Evolutionary conservation across 1,284 basidiomycete species (phyloP).

Genomic region (Cutaneotrichosporon mucoides): DNA sequence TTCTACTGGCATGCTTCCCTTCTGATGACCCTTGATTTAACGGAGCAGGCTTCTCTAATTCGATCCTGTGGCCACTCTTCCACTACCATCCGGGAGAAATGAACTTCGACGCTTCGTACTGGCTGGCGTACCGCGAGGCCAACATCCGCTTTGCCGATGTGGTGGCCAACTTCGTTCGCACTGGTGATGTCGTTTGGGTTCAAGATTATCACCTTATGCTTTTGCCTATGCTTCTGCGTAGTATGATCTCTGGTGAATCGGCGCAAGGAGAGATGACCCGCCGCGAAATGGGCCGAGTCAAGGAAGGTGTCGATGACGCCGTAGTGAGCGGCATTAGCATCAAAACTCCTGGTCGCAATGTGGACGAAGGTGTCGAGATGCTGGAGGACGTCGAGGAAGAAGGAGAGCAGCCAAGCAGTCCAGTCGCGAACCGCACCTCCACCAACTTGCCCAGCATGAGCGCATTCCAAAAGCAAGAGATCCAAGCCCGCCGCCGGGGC

Average conservation of each 20-base stretch:
- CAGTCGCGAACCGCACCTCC: constrained; percentile 15
- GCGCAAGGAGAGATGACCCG: constrained; percentile 61
- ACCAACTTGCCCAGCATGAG: constrained; percentile 28
- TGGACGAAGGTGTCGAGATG: constrained; percentile 41
- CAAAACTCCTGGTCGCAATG: constrained; percentile 9
- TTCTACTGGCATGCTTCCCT: neutral
- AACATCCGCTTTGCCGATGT: constrained; percentile 92
- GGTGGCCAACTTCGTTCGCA: constrained; percentile 69
- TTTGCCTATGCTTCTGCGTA: constrained; percentile 86
- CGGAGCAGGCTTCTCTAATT: constrained; percentile 77
- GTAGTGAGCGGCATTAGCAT: constrained; percentile 50
- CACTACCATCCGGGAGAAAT: constrained; percentile 99
- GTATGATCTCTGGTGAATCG: constrained; percentile 70
- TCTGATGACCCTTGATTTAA: neutral
- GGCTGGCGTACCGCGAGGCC: constrained; percentile 95
- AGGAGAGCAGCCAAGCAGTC: constrained; percentile 30
- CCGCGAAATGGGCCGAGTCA: constrained; percentile 67
- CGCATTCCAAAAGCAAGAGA: constrained; percentile 44
- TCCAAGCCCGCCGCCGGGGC: constrained; percentile 42
- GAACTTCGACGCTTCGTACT: constrained; percentile 98
- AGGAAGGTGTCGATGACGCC: constrained; percentile 63
- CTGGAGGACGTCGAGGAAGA: constrained; percentile 39
- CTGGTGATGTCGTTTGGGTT: constrained; percentile 96
- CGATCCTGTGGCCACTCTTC: constrained; percentile 98
- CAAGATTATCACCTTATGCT: constrained; percentile 99